phyloP scores from a whole-genome alignment of 1,284 basidiomycete species.

The Vanrija humicola region DNA sequence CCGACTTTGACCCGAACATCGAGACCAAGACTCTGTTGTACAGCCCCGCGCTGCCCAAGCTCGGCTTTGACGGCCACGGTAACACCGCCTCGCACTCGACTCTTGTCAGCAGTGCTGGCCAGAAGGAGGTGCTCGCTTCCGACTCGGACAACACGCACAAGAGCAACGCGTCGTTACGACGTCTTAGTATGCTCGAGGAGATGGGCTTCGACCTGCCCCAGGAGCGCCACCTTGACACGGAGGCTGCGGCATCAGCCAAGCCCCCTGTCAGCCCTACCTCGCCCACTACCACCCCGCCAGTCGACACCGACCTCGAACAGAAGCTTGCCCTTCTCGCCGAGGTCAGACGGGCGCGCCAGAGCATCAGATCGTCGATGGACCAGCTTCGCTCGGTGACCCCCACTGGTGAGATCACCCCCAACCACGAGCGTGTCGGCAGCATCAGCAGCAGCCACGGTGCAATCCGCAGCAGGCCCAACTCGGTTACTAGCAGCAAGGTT shows the following conservation, averaged over 20 bases:
- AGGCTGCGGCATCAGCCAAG: neutral
- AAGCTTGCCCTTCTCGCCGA: constrained; percentile 42
- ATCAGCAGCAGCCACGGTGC: too few species aligned
- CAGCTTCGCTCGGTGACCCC: constrained; percentile 19
- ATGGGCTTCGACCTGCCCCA: constrained; percentile 1
- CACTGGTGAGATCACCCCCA: too few species aligned
- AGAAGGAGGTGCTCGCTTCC: neutral
- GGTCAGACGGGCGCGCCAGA: constrained; percentile 38
- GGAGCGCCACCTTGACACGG: neutral
- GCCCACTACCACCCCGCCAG: neutral
- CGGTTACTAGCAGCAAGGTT: neutral
- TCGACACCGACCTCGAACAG: constrained; percentile 35
- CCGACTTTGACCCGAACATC: too few species aligned
- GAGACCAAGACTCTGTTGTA: neutral
- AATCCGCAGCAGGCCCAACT: constrained; percentile 6
- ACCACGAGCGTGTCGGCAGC: too few species aligned
- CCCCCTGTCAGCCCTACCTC: neutral
- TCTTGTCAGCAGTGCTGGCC: neutral
- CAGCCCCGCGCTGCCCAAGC: constrained; percentile 19
- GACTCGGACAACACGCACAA: neutral
- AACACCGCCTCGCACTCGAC: constrained; percentile 2
- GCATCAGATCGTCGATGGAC: constrained; percentile 39
- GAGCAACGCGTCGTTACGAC: constrained; percentile 2
- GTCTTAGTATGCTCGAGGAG: constrained; percentile 11
- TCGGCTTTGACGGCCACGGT: constrained; percentile 19